A percentile compares a stretch with the other conserved stretches of the same genome.
Evolutionary conservation across 2,329 filamentous ascomycete genomes (phyloP).

Genomic region (Fusarium incarnatum): DNA sequence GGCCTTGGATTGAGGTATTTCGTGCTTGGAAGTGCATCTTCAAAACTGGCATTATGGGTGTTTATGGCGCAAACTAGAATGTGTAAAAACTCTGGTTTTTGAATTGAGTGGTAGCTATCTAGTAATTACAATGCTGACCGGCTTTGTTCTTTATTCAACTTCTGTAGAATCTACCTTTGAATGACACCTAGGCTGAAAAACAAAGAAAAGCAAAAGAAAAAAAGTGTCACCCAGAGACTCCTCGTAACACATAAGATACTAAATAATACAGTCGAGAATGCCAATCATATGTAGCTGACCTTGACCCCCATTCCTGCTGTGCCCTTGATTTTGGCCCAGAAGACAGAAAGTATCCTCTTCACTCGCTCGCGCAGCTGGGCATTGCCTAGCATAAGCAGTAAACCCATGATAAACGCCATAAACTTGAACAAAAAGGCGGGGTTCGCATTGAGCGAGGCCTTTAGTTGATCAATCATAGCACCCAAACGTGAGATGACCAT

Average conservation of each 20-base stretch:
- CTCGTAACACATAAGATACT: slow-evolving; percentile 46
- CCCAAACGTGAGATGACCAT: slow-evolving; percentile 66
- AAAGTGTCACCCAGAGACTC: slow-evolving; percentile 43
- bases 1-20: slow-evolving; percentile 47
- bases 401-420: slow-evolving; percentile 81
- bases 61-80: slow-evolving; percentile 37
- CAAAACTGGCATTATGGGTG: slow-evolving; percentile 39
- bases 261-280: slow-evolving; percentile 42
- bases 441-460: slow-evolving; percentile 64
- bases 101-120: slow-evolving; percentile 27
- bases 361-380: slow-evolving; percentile 80
- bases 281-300: slow-evolving; percentile 86
- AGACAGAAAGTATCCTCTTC: slow-evolving; percentile 72
- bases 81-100: slow-evolving; percentile 20
- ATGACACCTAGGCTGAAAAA: slow-evolving; percentile 29
- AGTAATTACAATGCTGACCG: slow-evolving; percentile 26
- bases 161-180: slow-evolving; percentile 33
- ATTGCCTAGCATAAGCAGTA: slow-evolving; percentile 81
- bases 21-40: slow-evolving; percentile 24
- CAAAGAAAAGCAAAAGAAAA: not conserved
- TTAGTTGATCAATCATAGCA: slow-evolving; percentile 63
- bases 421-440: slow-evolving; percentile 69
- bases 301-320: slow-evolving; percentile 98
- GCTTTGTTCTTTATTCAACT: slow-evolving; percentile 18
- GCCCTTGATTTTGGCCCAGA: slow-evolving; percentile 83